Evolutionary conservation across 768 basidiomycete species (phyloP).

Genomic region (Chalciporus sphaerocephalus): DNA sequence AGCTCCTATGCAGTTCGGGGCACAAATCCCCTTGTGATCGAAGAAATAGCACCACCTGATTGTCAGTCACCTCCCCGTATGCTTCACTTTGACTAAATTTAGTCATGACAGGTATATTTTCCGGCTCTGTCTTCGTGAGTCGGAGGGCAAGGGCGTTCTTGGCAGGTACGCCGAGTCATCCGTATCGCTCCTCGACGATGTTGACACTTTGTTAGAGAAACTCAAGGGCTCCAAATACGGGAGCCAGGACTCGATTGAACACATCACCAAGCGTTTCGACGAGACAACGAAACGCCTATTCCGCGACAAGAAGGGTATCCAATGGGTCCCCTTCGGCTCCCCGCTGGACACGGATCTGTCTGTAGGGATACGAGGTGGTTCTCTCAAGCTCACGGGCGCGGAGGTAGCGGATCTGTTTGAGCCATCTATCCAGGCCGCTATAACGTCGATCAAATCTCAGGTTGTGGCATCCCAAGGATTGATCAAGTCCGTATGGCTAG

Average conservation of each 20-base stretch:
- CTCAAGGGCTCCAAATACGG: constrained; percentile 72
- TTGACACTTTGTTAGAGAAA: constrained; percentile 47
- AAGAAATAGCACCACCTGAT: constrained; percentile 80
- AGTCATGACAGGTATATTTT: constrained; percentile 59
- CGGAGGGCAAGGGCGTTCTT: constrained; percentile 68
- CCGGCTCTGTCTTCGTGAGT: constrained; percentile 80
- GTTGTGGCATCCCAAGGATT: constrained; percentile 63
- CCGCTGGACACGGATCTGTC: constrained; percentile 68
- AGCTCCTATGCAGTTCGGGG: constrained; percentile 74
- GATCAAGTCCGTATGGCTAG: constrained; percentile 80
- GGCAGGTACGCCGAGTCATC: constrained; percentile 43
- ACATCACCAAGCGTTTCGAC: constrained; percentile 76
- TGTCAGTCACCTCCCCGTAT: constrained; percentile 41
- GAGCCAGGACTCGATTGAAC: constrained; percentile 64
- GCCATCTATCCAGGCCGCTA: constrained; percentile 71
- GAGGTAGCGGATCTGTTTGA: constrained; percentile 73
- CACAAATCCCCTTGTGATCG: constrained; percentile 67
- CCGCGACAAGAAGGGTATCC: constrained; percentile 59
- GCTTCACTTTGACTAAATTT: constrained; percentile 2
- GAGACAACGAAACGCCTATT: constrained; percentile 81
- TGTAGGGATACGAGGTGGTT: constrained; percentile 70
- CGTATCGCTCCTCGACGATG: not conserved
- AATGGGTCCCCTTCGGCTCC: constrained; percentile 74
- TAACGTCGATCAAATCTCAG: constrained; percentile 64
- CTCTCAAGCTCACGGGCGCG: constrained; percentile 61